Conservation (phyloP, 2,329 filamentous ascomycete genomes). For the Aulographum hederae region DNA sequence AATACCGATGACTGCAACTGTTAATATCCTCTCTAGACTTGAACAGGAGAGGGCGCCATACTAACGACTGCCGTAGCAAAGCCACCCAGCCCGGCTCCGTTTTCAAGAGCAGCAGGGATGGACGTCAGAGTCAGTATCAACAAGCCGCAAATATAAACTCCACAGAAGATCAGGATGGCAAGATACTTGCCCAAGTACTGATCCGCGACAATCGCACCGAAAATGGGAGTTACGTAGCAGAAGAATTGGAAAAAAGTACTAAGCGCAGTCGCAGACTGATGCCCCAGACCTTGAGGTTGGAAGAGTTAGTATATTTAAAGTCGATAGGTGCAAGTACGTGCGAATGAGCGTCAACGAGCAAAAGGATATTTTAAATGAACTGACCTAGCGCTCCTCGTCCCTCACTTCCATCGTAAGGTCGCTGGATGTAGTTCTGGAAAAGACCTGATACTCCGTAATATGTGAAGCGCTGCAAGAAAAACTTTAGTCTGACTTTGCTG, state of each 20-base stretch:
- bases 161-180: conserved; percentile 49
- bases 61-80: conserved; percentile 45
- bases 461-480: too few relatives aligned
- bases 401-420: conserved; percentile 14
- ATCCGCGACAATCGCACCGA: conserved; percentile 40
- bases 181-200: conserved; percentile 50
- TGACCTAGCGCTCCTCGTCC: conserved; percentile 9
- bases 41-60: too few relatives aligned
- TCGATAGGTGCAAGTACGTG: too few relatives aligned
- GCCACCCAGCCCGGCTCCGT: conserved; percentile 40
- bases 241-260: conserved; percentile 31
- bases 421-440: conserved; percentile 31
- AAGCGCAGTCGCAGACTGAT: conserved; percentile 24
- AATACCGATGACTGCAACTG: conserved; percentile 56
- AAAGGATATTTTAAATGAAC: too few relatives aligned
- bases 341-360: too few relatives aligned
- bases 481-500: too few relatives aligned
- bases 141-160: conserved; percentile 47
- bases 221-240: conserved; percentile 24
- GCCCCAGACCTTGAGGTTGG: too few relatives aligned
- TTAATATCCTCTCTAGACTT: too few relatives aligned
- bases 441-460: conserved; percentile 26
- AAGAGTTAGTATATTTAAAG: too few relatives aligned
- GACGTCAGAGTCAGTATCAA: conserved; percentile 47
- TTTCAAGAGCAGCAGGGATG: conserved; percentile 41